Evolutionary conservation across 805 yeast species (phyloP).

Genomic region (Soucietia sequanensis): DNA sequence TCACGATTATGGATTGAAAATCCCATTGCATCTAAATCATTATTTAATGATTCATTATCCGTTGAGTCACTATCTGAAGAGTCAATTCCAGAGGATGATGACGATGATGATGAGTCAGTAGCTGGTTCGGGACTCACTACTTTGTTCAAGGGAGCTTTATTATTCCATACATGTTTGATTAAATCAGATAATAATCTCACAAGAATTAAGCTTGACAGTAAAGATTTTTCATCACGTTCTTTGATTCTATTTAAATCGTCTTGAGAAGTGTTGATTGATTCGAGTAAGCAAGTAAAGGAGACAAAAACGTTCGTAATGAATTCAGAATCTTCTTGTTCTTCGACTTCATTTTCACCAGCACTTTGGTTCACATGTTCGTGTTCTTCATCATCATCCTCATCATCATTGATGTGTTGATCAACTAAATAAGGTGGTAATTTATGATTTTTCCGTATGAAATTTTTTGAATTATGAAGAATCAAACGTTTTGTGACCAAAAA

Average conservation of each 20-base stretch:
- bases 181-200: constrained; percentile 29
- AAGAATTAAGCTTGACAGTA: constrained; percentile 31
- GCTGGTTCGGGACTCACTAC: constrained; percentile 60
- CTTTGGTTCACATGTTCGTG: constrained; percentile 5
- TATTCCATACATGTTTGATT: constrained; percentile 29
- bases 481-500: constrained; percentile 25
- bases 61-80: neutral
- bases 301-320: constrained; percentile 20
- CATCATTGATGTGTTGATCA: too few species aligned
- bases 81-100: constrained; percentile 68
- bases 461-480: neutral
- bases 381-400: constrained; percentile 10
- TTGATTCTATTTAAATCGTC: constrained; percentile 17
- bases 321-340: neutral
- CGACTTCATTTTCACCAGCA: neutral
- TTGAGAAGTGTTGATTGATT: constrained; percentile 16
- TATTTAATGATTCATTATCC: neutral
- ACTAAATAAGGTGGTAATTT: too few species aligned
- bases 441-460: constrained; percentile 4
- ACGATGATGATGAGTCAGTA: constrained; percentile 70
- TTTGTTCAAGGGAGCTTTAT: constrained; percentile 12
- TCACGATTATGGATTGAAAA: neutral
- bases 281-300: constrained; percentile 22
- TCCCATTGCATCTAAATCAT: neutral
- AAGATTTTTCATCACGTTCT: constrained; percentile 28